Percentiles rank a stretch among this genome's conserved stretches.
phyloP scores from a whole-genome alignment of 192 early-diverging fungal species.

The Dispira simplex region DNA sequence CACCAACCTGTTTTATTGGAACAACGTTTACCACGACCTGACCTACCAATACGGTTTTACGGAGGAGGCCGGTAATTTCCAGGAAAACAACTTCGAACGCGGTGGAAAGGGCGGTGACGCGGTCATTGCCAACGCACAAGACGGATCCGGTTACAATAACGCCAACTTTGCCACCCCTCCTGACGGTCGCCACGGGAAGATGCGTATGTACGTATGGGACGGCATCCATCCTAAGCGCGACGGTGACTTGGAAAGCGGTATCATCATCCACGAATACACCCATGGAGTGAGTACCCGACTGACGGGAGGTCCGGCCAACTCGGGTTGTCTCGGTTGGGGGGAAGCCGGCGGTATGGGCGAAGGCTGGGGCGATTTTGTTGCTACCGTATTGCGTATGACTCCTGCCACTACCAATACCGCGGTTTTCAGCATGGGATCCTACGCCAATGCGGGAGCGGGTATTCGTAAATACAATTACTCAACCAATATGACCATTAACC shows the following conservation, averaged over 20 bases:
- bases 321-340: conserved; percentile 72
- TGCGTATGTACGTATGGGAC: conserved; percentile 95
- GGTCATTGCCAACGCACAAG: conserved; percentile 83
- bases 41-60: conserved; percentile 82
- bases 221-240: conserved; percentile 48
- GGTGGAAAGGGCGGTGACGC: conserved; percentile 66
- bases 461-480: conserved; percentile 23
- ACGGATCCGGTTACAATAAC: conserved; percentile 76
- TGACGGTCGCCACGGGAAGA: conserved; percentile 72
- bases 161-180: conserved; percentile 94
- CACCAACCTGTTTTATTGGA: conserved; percentile 86
- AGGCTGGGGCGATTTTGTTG: conserved; percentile 92
- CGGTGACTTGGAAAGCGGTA: conserved; percentile 79
- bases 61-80: conserved; percentile 88
- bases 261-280: conserved; percentile 86
- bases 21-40: conserved; percentile 81
- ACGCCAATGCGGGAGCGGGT: conserved; percentile 30
- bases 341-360: conserved; percentile 88
- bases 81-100: conserved; percentile 67
- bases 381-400: conserved; percentile 45
- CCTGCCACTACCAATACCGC: conserved; percentile 28
- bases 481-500: conserved; percentile 57
- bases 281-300: conserved; percentile 86
- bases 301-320: conserved; percentile 82
- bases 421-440: conserved; percentile 68